Percentiles rank a stretch among this genome's conserved stretches.
phyloP scores from a whole-genome alignment of 805 yeast species.

The Metschnikowia anglica region DNA sequence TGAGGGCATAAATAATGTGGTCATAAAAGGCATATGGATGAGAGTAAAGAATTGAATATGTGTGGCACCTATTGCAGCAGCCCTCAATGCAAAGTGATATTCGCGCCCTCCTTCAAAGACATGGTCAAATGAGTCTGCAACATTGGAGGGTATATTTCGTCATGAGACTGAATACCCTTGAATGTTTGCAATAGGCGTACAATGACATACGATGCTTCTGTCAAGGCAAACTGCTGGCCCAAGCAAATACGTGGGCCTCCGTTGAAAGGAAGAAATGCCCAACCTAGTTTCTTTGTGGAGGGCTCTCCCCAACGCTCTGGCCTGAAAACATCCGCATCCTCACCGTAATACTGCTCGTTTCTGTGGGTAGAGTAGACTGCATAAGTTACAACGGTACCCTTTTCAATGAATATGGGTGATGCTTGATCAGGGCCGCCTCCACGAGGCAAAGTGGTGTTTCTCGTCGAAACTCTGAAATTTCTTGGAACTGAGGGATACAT shows the following conservation, averaged over 20 bases:
- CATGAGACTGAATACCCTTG: constrained; percentile 9
- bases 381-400: constrained; percentile 45
- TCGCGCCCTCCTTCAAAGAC: constrained; percentile 19
- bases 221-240: constrained; percentile 28
- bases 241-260: constrained; percentile 27
- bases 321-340: constrained; percentile 42
- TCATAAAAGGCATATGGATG: too few species aligned
- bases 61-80: too few species aligned
- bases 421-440: constrained; percentile 48
- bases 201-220: constrained; percentile 23
- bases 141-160: constrained; percentile 17
- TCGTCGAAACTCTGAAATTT: constrained; percentile 46
- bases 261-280: constrained; percentile 26
- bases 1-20: too few species aligned
- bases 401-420: constrained; percentile 40
- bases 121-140: constrained; percentile 19
- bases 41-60: too few species aligned
- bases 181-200: constrained; percentile 23
- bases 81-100: constrained; percentile 9
- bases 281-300: constrained; percentile 19
- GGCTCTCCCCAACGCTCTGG: constrained; percentile 50
- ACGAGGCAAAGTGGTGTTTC: constrained; percentile 48
- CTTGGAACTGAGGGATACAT: constrained; percentile 53
- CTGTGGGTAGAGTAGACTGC: constrained; percentile 45
- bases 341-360: constrained; percentile 36